Percentiles rank a stretch among this genome's conserved stretches.
These are phyloP conservation scores for Quercus berberidifolia DNA, from an alignment of 306 rosid species.

Conservation along the genomic window DNA sequence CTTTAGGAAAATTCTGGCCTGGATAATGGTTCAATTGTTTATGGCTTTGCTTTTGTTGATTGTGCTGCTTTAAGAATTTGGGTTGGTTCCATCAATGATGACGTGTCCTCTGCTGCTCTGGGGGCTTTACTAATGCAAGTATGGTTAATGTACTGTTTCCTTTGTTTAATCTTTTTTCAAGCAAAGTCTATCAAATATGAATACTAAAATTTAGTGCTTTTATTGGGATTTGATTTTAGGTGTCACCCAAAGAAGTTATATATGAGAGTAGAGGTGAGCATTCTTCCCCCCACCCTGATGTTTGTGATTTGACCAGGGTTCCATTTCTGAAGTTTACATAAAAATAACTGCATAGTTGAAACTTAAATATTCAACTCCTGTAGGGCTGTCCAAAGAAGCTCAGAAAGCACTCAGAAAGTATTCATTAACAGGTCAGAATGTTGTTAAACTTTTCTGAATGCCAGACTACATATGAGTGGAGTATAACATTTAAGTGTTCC, in stretches of 20 bases:
- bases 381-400: conserved; percentile 81
- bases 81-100: conserved; percentile 85
- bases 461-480: background rate
- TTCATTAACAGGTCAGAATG: conserved; percentile 59
- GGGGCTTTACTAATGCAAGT: conserved; percentile 94
- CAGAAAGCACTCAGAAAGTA: conserved; percentile 76
- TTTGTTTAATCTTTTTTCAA: conserved; percentile 11
- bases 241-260: conserved; percentile 86
- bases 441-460: background rate
- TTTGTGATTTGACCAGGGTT: conserved; percentile 10
- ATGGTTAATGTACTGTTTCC: conserved; percentile 29
- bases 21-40: conserved; percentile 60
- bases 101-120: conserved; percentile 77
- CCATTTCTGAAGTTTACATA: conserved; percentile 16
- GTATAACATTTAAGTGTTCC: background rate
- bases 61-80: conserved; percentile 88
- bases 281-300: conserved; percentile 7
- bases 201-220: conserved; percentile 22
- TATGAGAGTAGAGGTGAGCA: conserved; percentile 71
- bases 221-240: conserved; percentile 48
- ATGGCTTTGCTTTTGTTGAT: conserved; percentile 92
- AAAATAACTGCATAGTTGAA: conserved; percentile 9
- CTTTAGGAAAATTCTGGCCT: conserved; percentile 45
- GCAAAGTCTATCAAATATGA: conserved; percentile 9
- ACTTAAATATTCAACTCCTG: conserved; percentile 12